Conservation (phyloP, 1,139 yeast species). For the Hansenula anomala region DNA sequence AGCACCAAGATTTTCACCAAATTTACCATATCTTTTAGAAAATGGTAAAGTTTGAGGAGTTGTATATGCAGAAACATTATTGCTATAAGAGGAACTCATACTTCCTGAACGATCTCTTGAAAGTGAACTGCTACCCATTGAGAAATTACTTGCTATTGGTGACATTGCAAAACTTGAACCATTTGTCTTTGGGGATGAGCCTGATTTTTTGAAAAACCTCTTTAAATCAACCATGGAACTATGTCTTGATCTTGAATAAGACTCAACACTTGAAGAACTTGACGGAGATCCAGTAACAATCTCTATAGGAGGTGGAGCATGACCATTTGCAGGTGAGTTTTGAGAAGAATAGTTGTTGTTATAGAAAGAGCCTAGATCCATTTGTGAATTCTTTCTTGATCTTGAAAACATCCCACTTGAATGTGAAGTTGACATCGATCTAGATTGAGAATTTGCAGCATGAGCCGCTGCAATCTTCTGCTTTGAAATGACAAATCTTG, state of each 20-base stretch:
- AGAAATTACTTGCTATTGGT: slow-evolving; percentile 21
- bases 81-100: slow-evolving; percentile 22
- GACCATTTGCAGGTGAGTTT: slow-evolving; percentile 17
- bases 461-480: slow-evolving; percentile 39
- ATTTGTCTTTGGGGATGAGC: slow-evolving; percentile 11
- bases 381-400: slow-evolving; percentile 21
- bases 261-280: slow-evolving; percentile 20
- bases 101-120: slow-evolving; percentile 20
- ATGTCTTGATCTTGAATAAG: slow-evolving; percentile 38
- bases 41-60: slow-evolving; percentile 40
- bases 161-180: slow-evolving; percentile 14
- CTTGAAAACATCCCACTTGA: slow-evolving; percentile 12
- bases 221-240: slow-evolving; percentile 73
- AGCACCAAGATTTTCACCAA: slow-evolving; percentile 86
- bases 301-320: slow-evolving; percentile 17
- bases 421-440: slow-evolving; percentile 11
- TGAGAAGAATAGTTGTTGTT: slow-evolving; percentile 7
- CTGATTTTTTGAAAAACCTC: slow-evolving; percentile 47
- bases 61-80: slow-evolving; percentile 24
- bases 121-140: slow-evolving; percentile 12
- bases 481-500: slow-evolving; percentile 68
- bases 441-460: slow-evolving; percentile 15
- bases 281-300: slow-evolving; percentile 20
- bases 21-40: slow-evolving; percentile 72
- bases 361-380: slow-evolving; percentile 21